phyloP scores from a whole-genome alignment of 2,329 filamentous ascomycete genomes.

The Alternaria solani region DNA sequence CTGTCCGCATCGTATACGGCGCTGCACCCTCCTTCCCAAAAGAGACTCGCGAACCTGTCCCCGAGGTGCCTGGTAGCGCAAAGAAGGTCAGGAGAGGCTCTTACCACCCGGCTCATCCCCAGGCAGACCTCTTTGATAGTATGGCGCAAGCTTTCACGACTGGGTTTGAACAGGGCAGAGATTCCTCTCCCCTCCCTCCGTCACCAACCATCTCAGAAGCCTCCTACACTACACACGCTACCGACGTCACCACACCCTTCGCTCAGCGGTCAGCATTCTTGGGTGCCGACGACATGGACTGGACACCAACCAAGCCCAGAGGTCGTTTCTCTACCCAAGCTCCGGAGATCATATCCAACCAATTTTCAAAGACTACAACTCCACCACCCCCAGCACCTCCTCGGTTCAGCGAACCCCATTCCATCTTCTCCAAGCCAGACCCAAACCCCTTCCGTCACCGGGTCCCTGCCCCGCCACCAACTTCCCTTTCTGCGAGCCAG shows the following conservation, averaged over 20 bases:
- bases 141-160: constrained; percentile 50
- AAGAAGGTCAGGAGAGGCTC: constrained; percentile 33
- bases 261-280: constrained; percentile 19
- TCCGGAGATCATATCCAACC: constrained; percentile 32
- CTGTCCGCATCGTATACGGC: constrained; percentile 66
- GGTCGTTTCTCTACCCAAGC: constrained; percentile 49
- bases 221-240: constrained; percentile 35
- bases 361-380: constrained; percentile 17
- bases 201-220: constrained; percentile 43
- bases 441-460: constrained; percentile 72
- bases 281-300: constrained; percentile 73
- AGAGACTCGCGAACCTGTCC: constrained; percentile 36
- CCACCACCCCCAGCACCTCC: constrained; percentile 16
- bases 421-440: constrained; percentile 43
- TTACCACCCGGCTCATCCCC: constrained; percentile 34
- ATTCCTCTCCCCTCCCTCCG: constrained; percentile 36
- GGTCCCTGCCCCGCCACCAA: constrained; percentile 73
- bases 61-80: constrained; percentile 27
- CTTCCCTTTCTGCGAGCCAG: constrained; percentile 57
- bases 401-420: constrained; percentile 21
- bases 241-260: constrained; percentile 37
- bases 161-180: constrained; percentile 46
- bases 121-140: constrained; percentile 43
- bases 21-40: constrained; percentile 38
- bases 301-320: constrained; percentile 64